Evolutionary conservation across 352 stramenopile species (phyloP), one percentile per base, ranked within the genome.

Genomic region (Pseudoperonospora humuli): DNA sequence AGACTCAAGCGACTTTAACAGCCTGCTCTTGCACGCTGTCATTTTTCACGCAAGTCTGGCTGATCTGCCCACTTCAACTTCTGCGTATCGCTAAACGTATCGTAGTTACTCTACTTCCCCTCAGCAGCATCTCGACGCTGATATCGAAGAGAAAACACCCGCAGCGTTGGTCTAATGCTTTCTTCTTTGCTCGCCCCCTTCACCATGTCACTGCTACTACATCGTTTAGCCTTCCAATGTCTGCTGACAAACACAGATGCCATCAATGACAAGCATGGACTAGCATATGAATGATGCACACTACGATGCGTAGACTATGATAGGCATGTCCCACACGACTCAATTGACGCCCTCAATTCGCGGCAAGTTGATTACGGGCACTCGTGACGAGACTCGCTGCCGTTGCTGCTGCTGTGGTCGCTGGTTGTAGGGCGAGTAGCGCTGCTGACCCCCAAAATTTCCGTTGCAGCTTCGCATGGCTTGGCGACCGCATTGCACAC

Each of bases 271-370:
- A n/a, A n/a, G n/a, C n/a, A n/a, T n/a, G n/a, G n/a, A n/a, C n/a
- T n/a, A n/a, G n/a, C n/a, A n/a, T n/a, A n/a, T n/a, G n/a, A n/a
- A n/a, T n/a, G n/a, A n/a, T n/a, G n/a, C n/a, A n/a, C n/a, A n/a
- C n/a, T n/a, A n/a, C n/a, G n/a, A n/a, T n/a, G n/a, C n/a, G n/a
- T n/a, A n/a, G n/a, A n/a, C n/a, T n/a, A n/a, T n/a, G n/a, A n/a
- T n/a, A n/a, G n/a, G n/a, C n/a, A n/a, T n/a, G n/a, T n/a, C n/a
- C 31, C n/a, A 35, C 28, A 23, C 28, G 24, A 15, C 45, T 63
- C 38, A 84, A 41, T 86, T 86, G 28, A 82, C 67, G 10, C 70
- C 73, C 49, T 85, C 73, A 24, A 83, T 83, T 0, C 70, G 65
- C 1, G 73, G 73, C 27, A 81, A 19, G 29, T 63, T 65, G 38